A percentile compares a stretch with the other conserved stretches of the same genome.
Evolutionary conservation across 2,329 filamentous ascomycete species (phyloP).

Genomic region (Chrysoporthe cubensis): DNA sequence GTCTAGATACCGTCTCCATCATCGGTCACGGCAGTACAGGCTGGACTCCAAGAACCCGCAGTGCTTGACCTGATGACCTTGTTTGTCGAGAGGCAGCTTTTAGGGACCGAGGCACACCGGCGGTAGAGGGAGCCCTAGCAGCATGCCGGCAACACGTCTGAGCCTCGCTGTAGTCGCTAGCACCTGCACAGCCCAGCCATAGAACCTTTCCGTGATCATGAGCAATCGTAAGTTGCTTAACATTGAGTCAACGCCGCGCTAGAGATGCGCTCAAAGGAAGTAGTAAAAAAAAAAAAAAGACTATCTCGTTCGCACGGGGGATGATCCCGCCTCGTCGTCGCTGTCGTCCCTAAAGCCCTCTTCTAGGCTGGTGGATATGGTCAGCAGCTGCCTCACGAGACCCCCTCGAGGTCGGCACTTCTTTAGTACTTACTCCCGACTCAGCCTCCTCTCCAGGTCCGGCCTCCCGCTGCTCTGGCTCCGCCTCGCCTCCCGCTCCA

Average conservation of each 20-base stretch:
- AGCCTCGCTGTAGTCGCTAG: too few relatives aligned
- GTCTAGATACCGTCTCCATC: neutral
- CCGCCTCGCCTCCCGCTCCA: conserved; percentile 35
- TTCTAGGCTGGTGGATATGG: conserved; percentile 56
- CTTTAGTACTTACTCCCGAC: conserved; percentile 65
- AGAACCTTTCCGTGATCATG: neutral
- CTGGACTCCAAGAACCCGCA: too few relatives aligned
- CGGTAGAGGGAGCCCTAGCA: neutral
- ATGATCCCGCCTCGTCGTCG: conserved; percentile 54
- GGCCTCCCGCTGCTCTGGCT: conserved; percentile 32
- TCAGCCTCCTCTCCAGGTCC: conserved; percentile 66
- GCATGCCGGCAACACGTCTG: too few relatives aligned
- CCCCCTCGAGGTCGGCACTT: neutral
- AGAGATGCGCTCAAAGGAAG: neutral
- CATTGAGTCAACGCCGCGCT: neutral
- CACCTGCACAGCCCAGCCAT: neutral
- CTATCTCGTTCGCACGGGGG: conserved; percentile 27
- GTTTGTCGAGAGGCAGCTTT: too few relatives aligned
- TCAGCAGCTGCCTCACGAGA: conserved; percentile 14
- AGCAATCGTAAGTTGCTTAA: neutral
- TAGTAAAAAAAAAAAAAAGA: neutral
- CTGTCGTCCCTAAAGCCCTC: conserved; percentile 76
- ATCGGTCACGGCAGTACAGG: neutral
- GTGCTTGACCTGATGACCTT: too few relatives aligned
- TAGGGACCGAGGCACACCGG: neutral